phyloP scores from a whole-genome alignment of 1,284 basidiomycete species.

The Gymnopus androsaceus region DNA sequence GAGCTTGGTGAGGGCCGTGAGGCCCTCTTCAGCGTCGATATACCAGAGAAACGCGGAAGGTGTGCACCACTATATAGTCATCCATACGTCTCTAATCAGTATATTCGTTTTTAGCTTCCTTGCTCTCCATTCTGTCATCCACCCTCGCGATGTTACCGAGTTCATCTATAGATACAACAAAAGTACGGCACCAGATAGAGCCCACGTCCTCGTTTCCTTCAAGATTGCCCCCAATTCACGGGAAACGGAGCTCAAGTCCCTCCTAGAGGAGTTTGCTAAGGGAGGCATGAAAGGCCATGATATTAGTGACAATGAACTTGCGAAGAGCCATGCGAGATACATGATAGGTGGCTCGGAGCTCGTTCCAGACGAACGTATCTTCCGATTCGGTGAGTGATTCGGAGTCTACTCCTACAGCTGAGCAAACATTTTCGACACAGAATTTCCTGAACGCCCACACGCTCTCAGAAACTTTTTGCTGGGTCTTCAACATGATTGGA shows the following conservation, averaged over 20 bases:
- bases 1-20: constrained; percentile 96
- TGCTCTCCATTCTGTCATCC: constrained; percentile 82
- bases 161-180: constrained; percentile 89
- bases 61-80: constrained; percentile 35
- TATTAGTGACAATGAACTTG: constrained; percentile 93
- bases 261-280: constrained; percentile 63
- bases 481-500: constrained; percentile 86
- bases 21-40: constrained; percentile 88
- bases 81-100: background rate
- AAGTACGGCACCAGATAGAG: constrained; percentile 49
- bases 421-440: constrained; percentile 42
- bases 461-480: constrained; percentile 89
- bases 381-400: constrained; percentile 81
- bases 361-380: constrained; percentile 86
- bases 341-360: constrained; percentile 85
- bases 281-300: constrained; percentile 85
- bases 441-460: constrained; percentile 95
- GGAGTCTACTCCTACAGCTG: background rate
- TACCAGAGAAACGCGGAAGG: constrained; percentile 92
- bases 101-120: constrained; percentile 68
- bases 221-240: constrained; percentile 71
- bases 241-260: constrained; percentile 64
- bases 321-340: constrained; percentile 93
- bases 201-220: constrained; percentile 92
- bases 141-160: constrained; percentile 94